Evolutionary conservation across 2,329 filamentous ascomycete genomes (phyloP).

Genomic region (Ophiostoma himal-ulmi): DNA sequence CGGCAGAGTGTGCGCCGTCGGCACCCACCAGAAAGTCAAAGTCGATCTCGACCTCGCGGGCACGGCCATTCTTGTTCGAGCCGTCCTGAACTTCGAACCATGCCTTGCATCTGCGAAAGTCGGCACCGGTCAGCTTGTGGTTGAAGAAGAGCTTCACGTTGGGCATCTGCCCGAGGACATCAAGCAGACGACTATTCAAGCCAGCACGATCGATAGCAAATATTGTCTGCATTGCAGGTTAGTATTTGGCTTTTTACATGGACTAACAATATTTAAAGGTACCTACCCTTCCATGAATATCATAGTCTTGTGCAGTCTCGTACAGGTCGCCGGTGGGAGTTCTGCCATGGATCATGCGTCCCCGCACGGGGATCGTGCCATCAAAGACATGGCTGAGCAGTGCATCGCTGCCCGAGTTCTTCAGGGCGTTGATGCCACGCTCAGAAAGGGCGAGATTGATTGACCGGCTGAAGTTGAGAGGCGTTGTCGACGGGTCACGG

Average conservation of each 20-base stretch:
- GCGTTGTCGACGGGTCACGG: constrained; percentile 71
- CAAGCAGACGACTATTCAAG: constrained; percentile 76
- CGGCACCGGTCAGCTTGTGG: constrained; percentile 85
- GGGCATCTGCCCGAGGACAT: constrained; percentile 73
- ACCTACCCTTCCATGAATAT: constrained; percentile 74
- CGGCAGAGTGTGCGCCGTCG: constrained; percentile 88
- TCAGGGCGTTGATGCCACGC: constrained; percentile 83
- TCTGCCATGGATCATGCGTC: constrained; percentile 88
- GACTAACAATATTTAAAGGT: not conserved
- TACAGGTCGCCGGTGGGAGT: constrained; percentile 60
- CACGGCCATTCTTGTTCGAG: constrained; percentile 37
- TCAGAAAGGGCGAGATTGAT: constrained; percentile 96
- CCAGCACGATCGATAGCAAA: constrained; percentile 78
- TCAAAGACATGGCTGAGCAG: constrained; percentile 69
- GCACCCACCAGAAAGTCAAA: constrained; percentile 94
- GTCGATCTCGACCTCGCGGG: constrained; percentile 68
- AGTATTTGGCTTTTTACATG: not conserved
- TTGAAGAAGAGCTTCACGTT: constrained; percentile 92
- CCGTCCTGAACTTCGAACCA: constrained; percentile 67
- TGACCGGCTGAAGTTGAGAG: constrained; percentile 95
- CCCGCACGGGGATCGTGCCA: constrained; percentile 85
- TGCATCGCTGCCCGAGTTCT: constrained; percentile 57
- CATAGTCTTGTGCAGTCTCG: constrained; percentile 80
- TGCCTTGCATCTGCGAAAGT: constrained; percentile 71
- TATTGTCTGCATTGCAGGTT: constrained; percentile 55